Evolutionary conservation across 805 yeast genomes (phyloP), one percentile per base, ranked within the genome.

Genomic region (Schwanniomyces pseudopolymorphus): DNA sequence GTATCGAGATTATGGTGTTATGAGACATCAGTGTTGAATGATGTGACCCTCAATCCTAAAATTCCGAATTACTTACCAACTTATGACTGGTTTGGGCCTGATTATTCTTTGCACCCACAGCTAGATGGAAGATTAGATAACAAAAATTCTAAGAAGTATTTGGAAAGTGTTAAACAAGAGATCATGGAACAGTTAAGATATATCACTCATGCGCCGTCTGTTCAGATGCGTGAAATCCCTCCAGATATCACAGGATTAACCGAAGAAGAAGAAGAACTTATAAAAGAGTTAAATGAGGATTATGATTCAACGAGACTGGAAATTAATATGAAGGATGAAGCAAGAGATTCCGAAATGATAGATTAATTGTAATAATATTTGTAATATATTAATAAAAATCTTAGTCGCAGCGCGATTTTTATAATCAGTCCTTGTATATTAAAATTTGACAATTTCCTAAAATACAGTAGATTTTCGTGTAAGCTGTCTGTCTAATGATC

Each of bases 1-100:
- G 99, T 92, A 11, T 85, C 95, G 33, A 76, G 98, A 55, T 78
- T 95, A 26, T 92, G 99, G 99, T 86, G 96, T 57, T 90, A 86
- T 64, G 99, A 92, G 67, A 92, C 98, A 1, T 84, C 91, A 33
- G 74, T 88, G 21, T 69, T 87, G 56, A 87, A 84, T 45, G 88
- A 87, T 58, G 85, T 61, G 50, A 75, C 64, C 57, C 53, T 72
- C 11, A 75, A 72, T 42, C 66, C 64, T 42, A 70, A 64, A 46
- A 67, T 72, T 45, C 96, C 97, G 0, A 79, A 79, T 28, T 75
- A 73, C 28, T 66, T 89, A 44, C 96, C 96, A 2, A 87, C 89
- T 48, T 80, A 85, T 59, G 80, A 83, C 48, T 85, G 87, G 77
- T 90, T 88, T 72, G 91, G 88, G 28, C 98, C 98, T 0, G 98